Base-by-base conservation (phyloP, 495 filamentous ascomycete species). In the Neurospora pannonica region DNA sequence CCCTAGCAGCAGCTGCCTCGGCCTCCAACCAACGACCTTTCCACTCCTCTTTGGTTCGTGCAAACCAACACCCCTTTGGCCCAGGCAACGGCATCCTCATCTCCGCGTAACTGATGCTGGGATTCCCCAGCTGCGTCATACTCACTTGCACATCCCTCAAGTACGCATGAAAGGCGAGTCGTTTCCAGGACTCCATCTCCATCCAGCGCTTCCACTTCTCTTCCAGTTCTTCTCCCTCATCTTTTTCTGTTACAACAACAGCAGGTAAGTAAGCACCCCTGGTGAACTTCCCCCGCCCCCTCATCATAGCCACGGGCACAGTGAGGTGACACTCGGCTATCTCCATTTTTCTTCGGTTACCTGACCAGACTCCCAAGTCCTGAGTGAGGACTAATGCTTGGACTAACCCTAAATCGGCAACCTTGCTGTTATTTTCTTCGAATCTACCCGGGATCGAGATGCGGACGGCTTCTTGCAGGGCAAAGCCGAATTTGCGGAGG, bases 261-360 rank as follows among this genome's bases (percentile, higher is more conserved):
- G 31, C 11, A 6, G 34, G 40, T 1, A 34, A 3, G 9, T 72
- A 60, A 2, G 71, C 42, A 13, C 28, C 19, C 0, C 38, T 5
- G 5, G 28, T 34, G 7, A 67, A 67, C 28, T 67, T 67, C 0
- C 54, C 54, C 15, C 54, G 2, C 24, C 54, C 54, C 0, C 54
- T 5, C 54, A 67, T 67, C 54, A 80, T 60, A 1, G 76, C 69
- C 75, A 81, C 74, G 62, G 81, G 71, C 77, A 78, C 28, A 69
- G 78, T 36, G 69, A 76, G 82, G 72, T 82, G 88, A 75, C 89
- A 90, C 74, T 92, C 90, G 3, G 90, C 88, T 43, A 92, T 88
- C 77, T 92, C 90, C 76, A 90, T 91, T 76, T 89, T 89, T n/a
- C 90, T 80, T 67, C 88, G 85, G 73, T 89, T 90, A 3, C 90